Percentiles rank a stretch among this genome's conserved stretches.
These are phyloP conservation scores for Neurospora sublineolata DNA, from an alignment of 495 filamentous ascomycete genomes.

Conservation along the genomic window DNA sequence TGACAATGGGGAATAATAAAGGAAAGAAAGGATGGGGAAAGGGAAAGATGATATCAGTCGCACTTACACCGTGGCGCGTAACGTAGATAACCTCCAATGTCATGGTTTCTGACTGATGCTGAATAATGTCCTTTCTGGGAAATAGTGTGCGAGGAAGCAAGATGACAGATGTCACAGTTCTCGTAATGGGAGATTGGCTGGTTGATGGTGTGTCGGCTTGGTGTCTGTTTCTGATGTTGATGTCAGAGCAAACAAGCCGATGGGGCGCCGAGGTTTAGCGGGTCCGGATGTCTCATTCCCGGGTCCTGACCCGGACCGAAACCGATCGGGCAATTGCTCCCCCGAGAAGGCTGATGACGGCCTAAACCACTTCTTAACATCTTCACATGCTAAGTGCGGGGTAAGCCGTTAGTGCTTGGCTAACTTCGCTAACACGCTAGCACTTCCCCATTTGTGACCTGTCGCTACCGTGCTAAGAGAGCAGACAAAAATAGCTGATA, in stretches of 20 bases:
- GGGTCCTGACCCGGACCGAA: neutral
- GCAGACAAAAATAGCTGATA: neutral
- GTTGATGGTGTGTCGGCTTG: neutral
- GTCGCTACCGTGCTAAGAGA: neutral
- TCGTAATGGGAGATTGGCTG: neutral
- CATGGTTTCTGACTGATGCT: conserved; percentile 14
- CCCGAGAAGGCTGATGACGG: neutral
- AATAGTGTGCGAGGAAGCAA: neutral
- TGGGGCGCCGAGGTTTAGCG: neutral
- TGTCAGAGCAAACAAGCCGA: neutral
- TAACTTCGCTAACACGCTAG: neutral
- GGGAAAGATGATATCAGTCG: neutral
- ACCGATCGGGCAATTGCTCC: neutral
- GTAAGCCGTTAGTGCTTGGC: neutral
- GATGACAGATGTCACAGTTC: neutral
- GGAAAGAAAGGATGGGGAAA: neutral
- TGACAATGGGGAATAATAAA: neutral
- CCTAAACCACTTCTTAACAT: neutral
- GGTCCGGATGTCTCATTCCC: neutral
- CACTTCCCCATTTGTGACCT: neutral
- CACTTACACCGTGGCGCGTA: conserved; percentile 71
- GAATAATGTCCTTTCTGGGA: neutral
- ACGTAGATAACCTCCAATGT: conserved; percentile 72
- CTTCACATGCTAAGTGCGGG: neutral
- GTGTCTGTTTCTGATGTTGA: neutral